phyloP scores from a whole-genome alignment of 2,329 filamentous ascomycete genomes.

The Colletotrichum falcatum region DNA sequence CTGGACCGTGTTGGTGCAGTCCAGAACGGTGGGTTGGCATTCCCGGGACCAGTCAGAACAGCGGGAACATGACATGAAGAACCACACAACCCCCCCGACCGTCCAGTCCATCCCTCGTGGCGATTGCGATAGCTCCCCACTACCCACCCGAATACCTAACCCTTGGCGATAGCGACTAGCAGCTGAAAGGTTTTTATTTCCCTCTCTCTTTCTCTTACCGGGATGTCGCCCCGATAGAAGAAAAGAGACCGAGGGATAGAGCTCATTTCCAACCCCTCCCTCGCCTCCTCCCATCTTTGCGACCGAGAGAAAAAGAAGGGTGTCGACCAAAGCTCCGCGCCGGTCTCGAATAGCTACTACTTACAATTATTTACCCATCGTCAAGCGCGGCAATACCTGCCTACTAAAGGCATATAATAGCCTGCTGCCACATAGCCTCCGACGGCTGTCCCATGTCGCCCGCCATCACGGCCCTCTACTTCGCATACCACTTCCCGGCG shows the following conservation, averaged over 20 bases:
- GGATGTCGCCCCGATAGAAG: constrained; percentile 32
- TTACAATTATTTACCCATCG: not conserved
- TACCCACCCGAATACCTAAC: constrained; percentile 8
- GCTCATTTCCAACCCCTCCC: not conserved
- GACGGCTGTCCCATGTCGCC: constrained; percentile 31
- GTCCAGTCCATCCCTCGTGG: constrained; percentile 22
- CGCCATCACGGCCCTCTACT: constrained; percentile 36
- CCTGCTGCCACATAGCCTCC: not conserved
- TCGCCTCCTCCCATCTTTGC: constrained; percentile 3
- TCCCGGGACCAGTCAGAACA: constrained; percentile 28
- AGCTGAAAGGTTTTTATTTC: constrained; percentile 31
- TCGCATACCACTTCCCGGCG: constrained; percentile 47
- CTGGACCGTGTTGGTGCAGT: constrained; percentile 30
- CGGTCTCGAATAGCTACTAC: not conserved
- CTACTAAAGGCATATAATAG: not conserved
- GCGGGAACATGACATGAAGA: constrained; percentile 35
- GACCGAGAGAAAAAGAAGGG: constrained; percentile 14
- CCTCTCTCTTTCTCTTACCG: constrained; percentile 1
- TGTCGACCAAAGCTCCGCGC: constrained; percentile 19
- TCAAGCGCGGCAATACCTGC: constrained; percentile 14
- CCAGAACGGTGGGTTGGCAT: not conserved
- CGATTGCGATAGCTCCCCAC: constrained; percentile 35
- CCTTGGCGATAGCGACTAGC: constrained; percentile 19
- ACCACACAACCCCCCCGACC: not conserved
- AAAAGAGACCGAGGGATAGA: not conserved